phyloP scores from a whole-genome alignment of 2,329 filamentous ascomycete genomes.

The Fusarium setosum region DNA sequence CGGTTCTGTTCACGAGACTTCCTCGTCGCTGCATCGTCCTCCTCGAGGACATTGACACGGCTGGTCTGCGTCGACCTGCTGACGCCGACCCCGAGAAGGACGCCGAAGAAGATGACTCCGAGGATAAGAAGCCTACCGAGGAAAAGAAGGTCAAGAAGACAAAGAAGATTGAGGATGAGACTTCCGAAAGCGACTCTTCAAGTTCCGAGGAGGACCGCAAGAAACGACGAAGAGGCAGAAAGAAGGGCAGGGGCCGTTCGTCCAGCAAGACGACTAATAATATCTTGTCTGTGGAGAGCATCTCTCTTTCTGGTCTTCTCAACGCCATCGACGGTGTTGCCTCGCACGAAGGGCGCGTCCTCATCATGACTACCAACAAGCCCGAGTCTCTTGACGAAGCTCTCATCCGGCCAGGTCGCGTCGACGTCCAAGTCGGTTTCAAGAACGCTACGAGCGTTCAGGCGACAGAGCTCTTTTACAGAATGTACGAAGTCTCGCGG shows the following conservation, averaged over 20 bases:
- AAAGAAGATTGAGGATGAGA: slow-evolving; percentile 43
- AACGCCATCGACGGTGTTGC: slow-evolving; percentile 88
- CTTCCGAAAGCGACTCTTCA: slow-evolving; percentile 31
- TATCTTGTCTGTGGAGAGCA: slow-evolving; percentile 52
- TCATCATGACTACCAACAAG: slow-evolving; percentile 87
- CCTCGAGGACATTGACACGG: slow-evolving; percentile 77
- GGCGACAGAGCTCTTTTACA: slow-evolving; percentile 67
- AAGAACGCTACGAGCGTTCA: slow-evolving; percentile 67
- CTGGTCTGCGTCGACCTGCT: slow-evolving; percentile 63
- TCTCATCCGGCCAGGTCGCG: slow-evolving; percentile 77
- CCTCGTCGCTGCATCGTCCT: slow-evolving; percentile 74
- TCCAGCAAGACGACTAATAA: slow-evolving; percentile 38
- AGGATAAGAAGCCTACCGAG: slow-evolving; percentile 18
- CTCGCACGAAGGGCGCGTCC: slow-evolving; percentile 80
- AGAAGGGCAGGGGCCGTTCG: slow-evolving; percentile 22
- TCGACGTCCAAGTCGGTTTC: slow-evolving; percentile 77
- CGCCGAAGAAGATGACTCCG: slow-evolving; percentile 22
- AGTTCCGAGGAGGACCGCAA: slow-evolving; percentile 39
- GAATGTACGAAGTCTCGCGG: slow-evolving; percentile 66
- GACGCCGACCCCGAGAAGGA: slow-evolving; percentile 45
- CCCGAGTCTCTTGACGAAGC: slow-evolving; percentile 79
- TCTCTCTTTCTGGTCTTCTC: slow-evolving; percentile 81
- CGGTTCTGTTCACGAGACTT: slow-evolving; percentile 68
- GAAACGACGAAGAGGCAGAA: slow-evolving; percentile 34
- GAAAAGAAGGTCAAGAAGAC: slow-evolving; percentile 35